Base-by-base conservation (phyloP, 108 stramenopile genomes). In the Conticribra weissflogii region DNA sequence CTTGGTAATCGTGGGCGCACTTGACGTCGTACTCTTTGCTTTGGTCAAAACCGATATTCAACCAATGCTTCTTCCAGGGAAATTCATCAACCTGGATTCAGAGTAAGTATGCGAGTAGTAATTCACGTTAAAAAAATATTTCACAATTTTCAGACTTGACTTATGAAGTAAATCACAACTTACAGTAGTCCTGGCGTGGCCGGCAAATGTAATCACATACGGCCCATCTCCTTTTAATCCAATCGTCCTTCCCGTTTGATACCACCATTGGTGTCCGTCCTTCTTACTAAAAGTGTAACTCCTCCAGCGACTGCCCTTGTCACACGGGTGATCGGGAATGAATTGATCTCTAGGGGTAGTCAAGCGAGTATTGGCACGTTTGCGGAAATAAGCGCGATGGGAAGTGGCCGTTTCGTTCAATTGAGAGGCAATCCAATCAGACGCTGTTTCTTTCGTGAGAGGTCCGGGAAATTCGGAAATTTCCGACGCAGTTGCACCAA, bases 371-470 rank as follows among this genome's bases (percentile, higher is more conserved):
- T 76, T 83, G 48, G 59, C 36, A 18, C 73, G 65, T 19, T 9
- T 33, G 0, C 86, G 68, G 44, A 49, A 87, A 59, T 78, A 71
- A 59, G 75, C 70, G 16, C 81, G 74, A 66, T 83, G 85, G 34
- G 51, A 71, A 3, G 81, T 73, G 14, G 60, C 22, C 18, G 77
- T 68, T 15, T 66, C 58, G 12, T 54, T 23, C 29, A 82, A 70
- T 82, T 85, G 85, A 2, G 76, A 28, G 0, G 63, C 45, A 3
- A 85, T 58, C 85, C 85, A 85, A 15, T 64, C 18, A 19, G 71
- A 66, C n/a, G 72, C 74, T 12, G 71, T 46, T 16, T 57, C 41
- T 18, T 22, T 21, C 2, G 44, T 64, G 25, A 31, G 12, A 17
- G 54, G 27, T 45, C 59, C 69, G 60, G 41, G 53, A 27, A 82